These are phyloP conservation scores for Cercospora berteroae DNA, from an alignment of 2,329 filamentous ascomycete genomes.

Conservation along the genomic window DNA sequence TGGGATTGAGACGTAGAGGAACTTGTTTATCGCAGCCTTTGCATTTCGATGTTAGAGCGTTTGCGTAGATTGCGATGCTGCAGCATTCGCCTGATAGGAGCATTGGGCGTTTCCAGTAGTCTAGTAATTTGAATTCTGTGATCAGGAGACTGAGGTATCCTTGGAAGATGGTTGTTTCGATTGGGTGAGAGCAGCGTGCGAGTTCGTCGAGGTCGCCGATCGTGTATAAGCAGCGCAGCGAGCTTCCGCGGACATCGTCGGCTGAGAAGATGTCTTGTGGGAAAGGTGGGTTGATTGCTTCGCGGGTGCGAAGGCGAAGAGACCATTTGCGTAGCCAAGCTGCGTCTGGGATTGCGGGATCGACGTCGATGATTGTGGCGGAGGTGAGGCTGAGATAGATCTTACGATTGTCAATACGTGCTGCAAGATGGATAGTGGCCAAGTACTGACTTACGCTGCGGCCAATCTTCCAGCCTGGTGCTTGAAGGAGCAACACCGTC, in stretches of 20 bases:
- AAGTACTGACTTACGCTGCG: slow-evolving; percentile 30
- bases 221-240: slow-evolving; percentile 42
- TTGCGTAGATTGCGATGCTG: slow-evolving; percentile 55
- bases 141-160: slow-evolving; percentile 49
- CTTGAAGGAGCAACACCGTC: slow-evolving; percentile 35
- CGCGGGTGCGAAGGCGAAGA: slow-evolving; percentile 48
- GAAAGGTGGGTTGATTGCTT: slow-evolving; percentile 53
- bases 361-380: slow-evolving; percentile 54
- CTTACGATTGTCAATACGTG: slow-evolving; percentile 16
- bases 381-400: slow-evolving; percentile 40
- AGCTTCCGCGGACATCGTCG: slow-evolving; percentile 24
- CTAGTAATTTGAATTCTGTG: slow-evolving; percentile 43
- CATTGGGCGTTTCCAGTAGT: slow-evolving; percentile 44
- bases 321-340: slow-evolving; percentile 55
- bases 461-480: slow-evolving; percentile 34
- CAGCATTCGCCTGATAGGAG: slow-evolving; percentile 52
- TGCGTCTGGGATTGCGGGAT: slow-evolving; percentile 55
- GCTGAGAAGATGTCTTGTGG: slow-evolving; percentile 36
- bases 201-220: slow-evolving; percentile 49
- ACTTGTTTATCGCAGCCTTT: slow-evolving; percentile 43
- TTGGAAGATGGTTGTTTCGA: slow-evolving; percentile 37
- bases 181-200: slow-evolving; percentile 34
- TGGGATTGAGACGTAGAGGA: slow-evolving; percentile 43
- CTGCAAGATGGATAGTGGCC: neutral
- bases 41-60: slow-evolving; percentile 42